Base-by-base conservation (phyloP, 305 asterid genomes). In the Plantago lanceolata region DNA sequence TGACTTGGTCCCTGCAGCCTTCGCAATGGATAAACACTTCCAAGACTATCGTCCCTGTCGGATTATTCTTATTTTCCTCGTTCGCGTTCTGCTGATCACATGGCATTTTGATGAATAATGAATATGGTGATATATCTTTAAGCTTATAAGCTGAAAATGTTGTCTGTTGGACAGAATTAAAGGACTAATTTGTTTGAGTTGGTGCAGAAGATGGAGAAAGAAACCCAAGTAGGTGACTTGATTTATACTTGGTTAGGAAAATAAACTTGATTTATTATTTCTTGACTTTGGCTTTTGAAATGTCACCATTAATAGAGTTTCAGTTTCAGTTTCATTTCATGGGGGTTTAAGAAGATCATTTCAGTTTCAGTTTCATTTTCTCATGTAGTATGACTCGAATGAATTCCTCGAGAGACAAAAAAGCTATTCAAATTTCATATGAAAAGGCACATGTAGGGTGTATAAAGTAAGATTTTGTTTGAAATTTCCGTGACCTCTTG, bases 21-120 rank as follows among this genome's bases (percentile, higher is more conserved):
- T 73, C 77, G 50, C 96, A 89, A 15, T 86, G 91, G 51, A 89
- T 73, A 64, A 74, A 73, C 29, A 83, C 86, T 6, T 87, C 86
- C 72, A 89, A 70, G 12, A 89, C 57, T 26, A 86, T 82, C 0
- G 19, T 43, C 50, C 76, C 87, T 4, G 50, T 43, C 45, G 65
- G 75, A 17, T 65, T 76, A 4, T 37, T 60, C 8, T 71, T 74
- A 17, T 73, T 66, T 51, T 68, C 76, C 73, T 65, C 62, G 26
- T n/a, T 48, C 7, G 31, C 8, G 9, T 43, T 20, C 11, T 17
- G 43, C 4, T 44, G 21, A 20, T 56, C 61, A 26, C 47, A 33
- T 11, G 48, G 19, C 37, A 19, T 26, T 61, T 11, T 14, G 54
- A 19, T 26, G 53, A 43, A 14, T 43, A 5, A 26, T 19, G 58